Conservation (phyloP, 2,329 filamentous ascomycete genomes). For the Aspergillus fijiensis region DNA sequence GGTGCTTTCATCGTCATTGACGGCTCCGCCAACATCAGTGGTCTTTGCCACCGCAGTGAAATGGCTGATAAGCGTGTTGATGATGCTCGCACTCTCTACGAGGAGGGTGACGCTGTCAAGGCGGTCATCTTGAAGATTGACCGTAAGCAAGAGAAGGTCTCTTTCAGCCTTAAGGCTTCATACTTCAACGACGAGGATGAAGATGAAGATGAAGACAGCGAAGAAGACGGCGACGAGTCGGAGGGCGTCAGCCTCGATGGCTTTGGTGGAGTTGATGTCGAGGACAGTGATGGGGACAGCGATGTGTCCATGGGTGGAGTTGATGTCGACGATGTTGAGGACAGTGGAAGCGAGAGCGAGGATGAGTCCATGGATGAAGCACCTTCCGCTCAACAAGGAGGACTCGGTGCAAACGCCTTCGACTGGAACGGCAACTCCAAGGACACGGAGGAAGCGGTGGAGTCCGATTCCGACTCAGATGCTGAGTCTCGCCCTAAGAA, state of each 20-base stretch:
- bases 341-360: constrained; percentile 44
- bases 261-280: constrained; percentile 32
- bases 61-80: constrained; percentile 81
- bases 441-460: constrained; percentile 48
- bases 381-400: constrained; percentile 45
- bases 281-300: constrained; percentile 39
- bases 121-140: constrained; percentile 82
- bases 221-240: constrained; percentile 45
- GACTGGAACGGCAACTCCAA: constrained; percentile 78
- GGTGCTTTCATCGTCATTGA: constrained; percentile 93
- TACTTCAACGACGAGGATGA: constrained; percentile 69
- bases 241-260: constrained; percentile 33
- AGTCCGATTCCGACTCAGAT: constrained; percentile 53
- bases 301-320: constrained; percentile 43
- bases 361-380: constrained; percentile 44
- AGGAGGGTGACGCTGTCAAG: constrained; percentile 89
- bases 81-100: constrained; percentile 86
- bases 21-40: constrained; percentile 82
- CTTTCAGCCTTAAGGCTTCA: constrained; percentile 87
- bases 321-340: constrained; percentile 46
- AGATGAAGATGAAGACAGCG: constrained; percentile 47
- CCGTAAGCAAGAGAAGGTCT: constrained; percentile 71
- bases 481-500: constrained; percentile 56
- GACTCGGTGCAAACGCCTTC: constrained; percentile 73
- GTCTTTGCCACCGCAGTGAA: constrained; percentile 86